Conservation (phyloP, 2,329 filamentous ascomycete species). For the Diaporthe eres region DNA sequence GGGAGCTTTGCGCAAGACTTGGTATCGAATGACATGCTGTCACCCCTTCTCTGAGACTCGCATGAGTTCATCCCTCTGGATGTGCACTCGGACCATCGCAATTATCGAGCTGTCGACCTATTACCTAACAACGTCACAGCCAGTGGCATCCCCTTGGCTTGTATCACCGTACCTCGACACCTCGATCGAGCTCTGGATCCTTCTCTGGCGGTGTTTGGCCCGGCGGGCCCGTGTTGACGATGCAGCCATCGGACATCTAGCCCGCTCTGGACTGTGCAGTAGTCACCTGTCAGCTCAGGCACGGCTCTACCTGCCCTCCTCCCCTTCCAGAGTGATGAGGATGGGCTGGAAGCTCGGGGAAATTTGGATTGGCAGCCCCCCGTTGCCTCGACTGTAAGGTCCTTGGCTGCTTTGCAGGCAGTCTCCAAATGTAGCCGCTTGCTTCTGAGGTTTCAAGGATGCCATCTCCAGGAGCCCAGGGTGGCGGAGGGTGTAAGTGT, state of each 20-base stretch:
- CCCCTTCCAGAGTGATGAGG: constrained; percentile 8
- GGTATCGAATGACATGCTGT: constrained; percentile 30
- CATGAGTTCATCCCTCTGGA: constrained; percentile 28
- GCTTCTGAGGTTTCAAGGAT: constrained; percentile 27
- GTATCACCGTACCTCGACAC: background rate
- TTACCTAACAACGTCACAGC: constrained; percentile 36
- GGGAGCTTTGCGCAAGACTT: constrained; percentile 3
- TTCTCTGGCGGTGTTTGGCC: constrained; percentile 14
- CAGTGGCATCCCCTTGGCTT: constrained; percentile 17
- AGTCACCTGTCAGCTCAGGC: constrained; percentile 32
- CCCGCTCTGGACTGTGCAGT: constrained; percentile 29
- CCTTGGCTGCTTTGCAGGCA: background rate
- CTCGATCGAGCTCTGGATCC: background rate
- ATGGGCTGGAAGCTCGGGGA: constrained; percentile 16
- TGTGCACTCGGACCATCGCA: constrained; percentile 16
- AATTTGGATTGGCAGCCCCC: constrained; percentile 10
- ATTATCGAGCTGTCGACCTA: constrained; percentile 1
- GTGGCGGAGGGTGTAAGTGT: constrained; percentile 19
- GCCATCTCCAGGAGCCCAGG: constrained; percentile 10
- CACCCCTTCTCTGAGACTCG: constrained; percentile 32
- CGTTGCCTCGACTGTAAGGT: background rate
- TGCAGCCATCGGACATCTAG: constrained; percentile 25
- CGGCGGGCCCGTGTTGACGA: constrained; percentile 18
- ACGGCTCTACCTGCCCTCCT: constrained; percentile 22
- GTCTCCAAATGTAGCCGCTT: constrained; percentile 8